Base-by-base conservation (phyloP, 257 asterid genomes). In the Schizonepeta tenuifolia region DNA sequence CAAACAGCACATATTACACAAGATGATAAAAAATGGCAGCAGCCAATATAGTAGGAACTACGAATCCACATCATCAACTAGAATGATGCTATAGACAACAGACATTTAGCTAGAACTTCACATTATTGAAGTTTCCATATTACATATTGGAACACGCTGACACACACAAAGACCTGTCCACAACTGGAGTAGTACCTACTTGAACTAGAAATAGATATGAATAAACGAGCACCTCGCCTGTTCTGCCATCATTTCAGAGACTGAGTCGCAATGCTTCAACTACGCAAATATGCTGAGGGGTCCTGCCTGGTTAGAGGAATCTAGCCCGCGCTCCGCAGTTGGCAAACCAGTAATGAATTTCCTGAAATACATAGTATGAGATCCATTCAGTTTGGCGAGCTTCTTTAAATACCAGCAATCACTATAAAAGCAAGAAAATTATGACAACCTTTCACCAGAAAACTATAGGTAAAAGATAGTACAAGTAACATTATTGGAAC, bases 321-420 rank as follows among this genome's bases (percentile, higher is more conserved):
- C 95, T n/a, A 91, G 89, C 74, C 97, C 95, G 9, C 96, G 91
- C 75, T 85, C 93, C 9, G 81, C 87, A 17, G 87, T 87, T 65
- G 89, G 93, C 58, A 91, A 78, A 68, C 96, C 97, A 14, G 93
- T 89, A 5, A 89, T 77, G 84, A 87, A 78, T 70, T 83, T 91
- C 95, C 97, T 91, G 80, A 68, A 77, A 81, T 18, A 65, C 66
- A 77, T 56, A 53, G 44, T 43, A 43, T 66, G 21, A 67, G 28
- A 47, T 18, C 54, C 46, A 47, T 62, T 75, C 60, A 53, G 73
- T 73, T 33, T 13, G 33, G 49, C 18, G 28, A 65, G 22, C 43
- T 65, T 33, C 38, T 14, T 51, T 13, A 38, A 8, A 38, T 38
- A 38, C 43, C 43, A 7, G 55, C 55, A 49, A 49, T n/a, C 55